Percentiles rank a stretch among this genome's conserved stretches.
Conservation (phyloP, 1,139 yeast genomes). For the Eremothecium cymbalariae region DNA sequence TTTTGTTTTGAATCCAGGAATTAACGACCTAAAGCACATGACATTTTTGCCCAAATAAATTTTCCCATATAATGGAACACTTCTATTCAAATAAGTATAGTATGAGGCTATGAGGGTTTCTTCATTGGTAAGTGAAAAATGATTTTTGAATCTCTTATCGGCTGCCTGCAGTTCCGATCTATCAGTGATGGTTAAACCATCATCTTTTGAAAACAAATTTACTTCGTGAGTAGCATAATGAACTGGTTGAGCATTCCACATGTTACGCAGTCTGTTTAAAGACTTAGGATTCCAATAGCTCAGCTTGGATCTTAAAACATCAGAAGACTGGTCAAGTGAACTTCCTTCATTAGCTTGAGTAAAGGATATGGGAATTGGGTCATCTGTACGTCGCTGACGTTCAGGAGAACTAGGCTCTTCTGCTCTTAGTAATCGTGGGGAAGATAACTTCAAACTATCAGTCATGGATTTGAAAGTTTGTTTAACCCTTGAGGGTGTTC, state of each 20-base stretch:
- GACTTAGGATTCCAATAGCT: conserved; percentile 28
- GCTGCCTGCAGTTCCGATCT: conserved; percentile 41
- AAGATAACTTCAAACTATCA: conserved; percentile 4
- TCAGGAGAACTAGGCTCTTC: conserved; percentile 10
- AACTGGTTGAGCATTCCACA: conserved; percentile 57
- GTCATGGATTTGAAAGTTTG: conserved; percentile 8
- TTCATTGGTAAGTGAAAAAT: conserved; percentile 53
- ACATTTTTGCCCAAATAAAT: conserved; percentile 59
- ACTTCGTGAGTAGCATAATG: conserved; percentile 45
- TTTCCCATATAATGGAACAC: conserved; percentile 76
- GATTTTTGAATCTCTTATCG: conserved; percentile 47
- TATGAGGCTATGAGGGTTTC: conserved; percentile 59
- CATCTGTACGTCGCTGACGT: neutral
- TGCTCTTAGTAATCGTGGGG: conserved; percentile 7
- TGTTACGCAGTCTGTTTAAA: conserved; percentile 39
- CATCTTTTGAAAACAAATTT: conserved; percentile 35
- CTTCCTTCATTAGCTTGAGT: neutral
- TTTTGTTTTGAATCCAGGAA: conserved; percentile 70
- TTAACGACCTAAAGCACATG: conserved; percentile 68
- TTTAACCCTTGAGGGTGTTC: conserved; percentile 7
- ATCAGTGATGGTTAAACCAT: conserved; percentile 41
- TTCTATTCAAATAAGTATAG: conserved; percentile 59
- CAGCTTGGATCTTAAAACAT: conserved; percentile 5
- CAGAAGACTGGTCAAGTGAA: neutral
- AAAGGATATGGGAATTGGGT: neutral